Evolutionary conservation across 2,329 filamentous ascomycete genomes (phyloP).

Genomic region (Tolypocladium endophyticum): DNA sequence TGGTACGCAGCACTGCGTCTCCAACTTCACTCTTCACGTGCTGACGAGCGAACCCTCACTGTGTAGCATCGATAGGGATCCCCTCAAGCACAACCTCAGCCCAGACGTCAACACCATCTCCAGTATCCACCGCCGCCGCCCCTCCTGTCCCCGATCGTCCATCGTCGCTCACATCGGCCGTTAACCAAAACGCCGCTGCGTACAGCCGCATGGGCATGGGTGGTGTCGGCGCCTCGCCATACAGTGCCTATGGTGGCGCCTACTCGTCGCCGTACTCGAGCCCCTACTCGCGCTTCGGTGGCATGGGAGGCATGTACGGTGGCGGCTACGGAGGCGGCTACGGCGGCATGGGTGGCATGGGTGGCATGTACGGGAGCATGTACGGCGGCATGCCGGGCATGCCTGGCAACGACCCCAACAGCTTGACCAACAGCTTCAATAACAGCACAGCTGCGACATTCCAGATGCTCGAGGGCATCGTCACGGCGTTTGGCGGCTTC

Average conservation of each 20-base stretch:
- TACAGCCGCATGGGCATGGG: constrained; percentile 48
- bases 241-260: constrained; percentile 28
- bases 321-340: constrained; percentile 17
- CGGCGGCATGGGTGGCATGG: constrained; percentile 29
- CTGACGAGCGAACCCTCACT: constrained; percentile 9
- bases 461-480: constrained; percentile 95
- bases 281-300: constrained; percentile 38
- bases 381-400: constrained; percentile 28
- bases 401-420: constrained; percentile 74
- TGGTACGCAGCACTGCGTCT: constrained; percentile 28
- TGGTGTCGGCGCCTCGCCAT: constrained; percentile 28
- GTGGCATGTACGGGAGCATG: constrained; percentile 32
- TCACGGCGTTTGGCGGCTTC: constrained; percentile 93
- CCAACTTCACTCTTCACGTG: constrained; percentile 12
- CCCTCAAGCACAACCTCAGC: constrained; percentile 26
- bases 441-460: constrained; percentile 95
- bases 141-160: constrained; percentile 76
- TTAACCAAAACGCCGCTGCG: constrained; percentile 79
- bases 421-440: constrained; percentile 87
- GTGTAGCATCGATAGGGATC: constrained; percentile 12
- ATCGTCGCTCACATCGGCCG: constrained; percentile 63
- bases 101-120: constrained; percentile 27
- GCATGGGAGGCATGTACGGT: constrained; percentile 24
- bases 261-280: constrained; percentile 30
- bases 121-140: constrained; percentile 32